Conservation (phyloP, 1,139 yeast species). For the Zhuliangozyma blackwelliae region DNA sequence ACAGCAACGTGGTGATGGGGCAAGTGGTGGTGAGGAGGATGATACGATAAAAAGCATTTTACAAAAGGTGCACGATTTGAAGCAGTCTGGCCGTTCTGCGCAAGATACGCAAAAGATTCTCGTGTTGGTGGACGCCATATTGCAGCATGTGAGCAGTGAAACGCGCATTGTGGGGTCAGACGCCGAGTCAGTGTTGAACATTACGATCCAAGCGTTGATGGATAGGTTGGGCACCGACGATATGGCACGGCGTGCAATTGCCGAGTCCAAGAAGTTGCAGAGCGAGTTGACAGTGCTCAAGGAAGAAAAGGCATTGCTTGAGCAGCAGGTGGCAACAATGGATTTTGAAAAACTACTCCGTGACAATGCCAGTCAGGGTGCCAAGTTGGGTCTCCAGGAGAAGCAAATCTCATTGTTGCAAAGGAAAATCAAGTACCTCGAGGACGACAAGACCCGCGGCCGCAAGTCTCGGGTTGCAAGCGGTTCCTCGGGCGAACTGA, state of each 20-base stretch:
- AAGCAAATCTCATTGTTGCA: constrained; percentile 22
- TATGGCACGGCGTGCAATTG: constrained; percentile 30
- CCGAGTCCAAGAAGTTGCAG: constrained; percentile 24
- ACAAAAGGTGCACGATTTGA: too few species aligned
- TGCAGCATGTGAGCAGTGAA: constrained; percentile 28
- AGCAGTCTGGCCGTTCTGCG: too few species aligned
- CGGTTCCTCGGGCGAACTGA: too few species aligned
- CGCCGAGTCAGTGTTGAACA: constrained; percentile 23
- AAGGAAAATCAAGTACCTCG: constrained; percentile 6
- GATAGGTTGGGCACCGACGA: constrained; percentile 32
- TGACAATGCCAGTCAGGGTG: constrained; percentile 14
- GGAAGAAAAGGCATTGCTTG: constrained; percentile 21
- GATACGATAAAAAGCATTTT: too few species aligned
- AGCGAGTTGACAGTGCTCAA: constrained; percentile 20
- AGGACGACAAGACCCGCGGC: constrained; percentile 2
- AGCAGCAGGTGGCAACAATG: constrained; percentile 14
- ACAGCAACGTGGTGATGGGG: too few species aligned
- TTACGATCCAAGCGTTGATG: constrained; percentile 32
- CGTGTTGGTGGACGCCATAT: constrained; percentile 25
- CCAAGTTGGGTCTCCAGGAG: constrained; percentile 12
- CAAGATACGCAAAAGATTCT: too few species aligned
- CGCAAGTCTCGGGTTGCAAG: too few species aligned
- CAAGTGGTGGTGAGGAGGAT: too few species aligned
- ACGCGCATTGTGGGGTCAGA: constrained; percentile 20
- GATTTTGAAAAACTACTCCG: constrained; percentile 2